Evolutionary conservation across 1,139 yeast species (phyloP).

Genomic region (Saccharomyces hybrid): DNA sequence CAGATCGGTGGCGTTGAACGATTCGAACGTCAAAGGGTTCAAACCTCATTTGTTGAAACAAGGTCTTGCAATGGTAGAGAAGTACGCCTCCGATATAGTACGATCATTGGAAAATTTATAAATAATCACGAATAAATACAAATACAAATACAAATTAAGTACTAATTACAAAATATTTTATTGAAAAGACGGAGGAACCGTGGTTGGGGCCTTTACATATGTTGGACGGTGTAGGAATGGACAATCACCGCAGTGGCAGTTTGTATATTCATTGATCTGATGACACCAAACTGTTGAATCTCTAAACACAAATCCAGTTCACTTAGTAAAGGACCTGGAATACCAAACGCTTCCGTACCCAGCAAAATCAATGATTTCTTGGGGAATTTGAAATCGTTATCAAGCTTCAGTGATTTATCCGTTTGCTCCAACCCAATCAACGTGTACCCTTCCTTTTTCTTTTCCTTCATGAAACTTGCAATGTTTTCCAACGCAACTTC

Average conservation of each 20-base stretch:
- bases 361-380: conserved; percentile 65
- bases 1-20: conserved; percentile 44
- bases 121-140: not conserved
- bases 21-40: conserved; percentile 25
- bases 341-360: conserved; percentile 86
- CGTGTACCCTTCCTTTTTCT: conserved; percentile 75
- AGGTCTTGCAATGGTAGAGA: conserved; percentile 22
- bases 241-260: conserved; percentile 93
- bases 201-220: conserved; percentile 27
- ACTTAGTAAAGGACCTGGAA: conserved; percentile 76
- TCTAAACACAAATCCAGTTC: conserved; percentile 84
- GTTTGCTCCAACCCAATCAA: conserved; percentile 90
- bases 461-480: conserved; percentile 46
- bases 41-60: conserved; percentile 18
- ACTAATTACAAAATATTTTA: conserved; percentile 11
- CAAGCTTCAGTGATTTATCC: conserved; percentile 68
- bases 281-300: conserved; percentile 85
- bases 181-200: conserved; percentile 19
- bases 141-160: not conserved
- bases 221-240: conserved; percentile 81
- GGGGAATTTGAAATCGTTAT: conserved; percentile 61
- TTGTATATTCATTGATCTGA: conserved; percentile 92
- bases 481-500: conserved; percentile 60
- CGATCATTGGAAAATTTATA: conserved; percentile 17
- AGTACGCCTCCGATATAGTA: conserved; percentile 25